These are phyloP conservation scores for Pisolithus sp. DNA, from an alignment of 768 basidiomycete genomes.

Conservation along the genomic window DNA sequence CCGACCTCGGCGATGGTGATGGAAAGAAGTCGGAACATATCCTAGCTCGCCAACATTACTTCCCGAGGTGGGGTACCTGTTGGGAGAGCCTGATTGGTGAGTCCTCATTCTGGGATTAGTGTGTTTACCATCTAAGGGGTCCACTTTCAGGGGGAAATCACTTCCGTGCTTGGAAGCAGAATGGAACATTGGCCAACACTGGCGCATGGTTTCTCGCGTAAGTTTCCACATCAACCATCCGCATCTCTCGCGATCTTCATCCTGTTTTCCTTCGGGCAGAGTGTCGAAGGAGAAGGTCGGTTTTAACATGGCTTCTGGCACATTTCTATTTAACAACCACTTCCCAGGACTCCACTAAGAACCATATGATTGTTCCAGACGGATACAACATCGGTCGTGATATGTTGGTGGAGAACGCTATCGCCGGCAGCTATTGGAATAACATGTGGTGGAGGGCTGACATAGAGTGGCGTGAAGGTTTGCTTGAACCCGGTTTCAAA, in stretches of 20 bases:
- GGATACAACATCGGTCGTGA: slow-evolving; percentile 84
- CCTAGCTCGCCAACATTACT: slow-evolving; percentile 73
- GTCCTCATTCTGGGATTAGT: slow-evolving; percentile 1
- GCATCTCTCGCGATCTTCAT: not conserved
- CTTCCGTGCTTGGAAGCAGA: slow-evolving; percentile 86
- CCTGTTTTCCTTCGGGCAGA: slow-evolving; percentile 28
- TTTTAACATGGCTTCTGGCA: too few relatives aligned
- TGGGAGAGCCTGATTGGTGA: slow-evolving; percentile 76
- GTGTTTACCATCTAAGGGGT: slow-evolving; percentile 1
- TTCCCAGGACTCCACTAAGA: slow-evolving; percentile 45
- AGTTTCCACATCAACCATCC: slow-evolving; percentile 16
- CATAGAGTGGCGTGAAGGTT: slow-evolving; percentile 67
- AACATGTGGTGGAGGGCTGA: slow-evolving; percentile 71
- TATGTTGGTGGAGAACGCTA: slow-evolving; percentile 63
- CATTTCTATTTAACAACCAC: slow-evolving; percentile 3
- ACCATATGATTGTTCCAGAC: slow-evolving; percentile 69
- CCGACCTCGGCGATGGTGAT: slow-evolving; percentile 80
- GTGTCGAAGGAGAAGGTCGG: slow-evolving; percentile 66
- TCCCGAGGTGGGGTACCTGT: slow-evolving; percentile 77
- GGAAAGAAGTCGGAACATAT: slow-evolving; percentile 61
- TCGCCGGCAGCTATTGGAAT: slow-evolving; percentile 53
- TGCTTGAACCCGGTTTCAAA: slow-evolving; percentile 60
- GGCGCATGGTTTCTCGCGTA: slow-evolving; percentile 86
- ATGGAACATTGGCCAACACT: slow-evolving; percentile 62
- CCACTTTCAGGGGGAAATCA: slow-evolving; percentile 66